Evolutionary conservation across 2,329 filamentous ascomycete species (phyloP), one percentile per base, ranked within the genome.

Genomic region (Botrytis porri): DNA sequence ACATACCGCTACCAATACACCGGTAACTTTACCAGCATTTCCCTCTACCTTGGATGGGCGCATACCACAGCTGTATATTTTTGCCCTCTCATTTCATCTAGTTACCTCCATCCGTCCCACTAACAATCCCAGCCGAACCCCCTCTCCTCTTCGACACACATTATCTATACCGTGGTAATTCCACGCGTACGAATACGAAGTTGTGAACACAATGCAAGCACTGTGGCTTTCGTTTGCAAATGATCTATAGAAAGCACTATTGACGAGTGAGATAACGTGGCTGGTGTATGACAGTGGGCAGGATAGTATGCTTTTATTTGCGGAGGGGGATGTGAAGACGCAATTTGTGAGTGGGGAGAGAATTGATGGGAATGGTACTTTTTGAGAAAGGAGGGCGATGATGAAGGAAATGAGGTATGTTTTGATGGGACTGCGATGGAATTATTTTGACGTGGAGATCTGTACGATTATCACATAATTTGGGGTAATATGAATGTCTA

Each of bases 21-120:
- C 22, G 80, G 80, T 10, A 77, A 79, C 61, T 82, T 81, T 67
- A 75, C 78, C 18, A 81, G 81, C 64, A 77, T 81, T 65, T 77
- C 75, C 10, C 81, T 60, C 12, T 72, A 3, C 51, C 75, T 1
- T 78, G 75, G 77, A 39, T 79, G 70, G 80, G 80, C 4, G 79
- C 81, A 4, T 82, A 79, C 73, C 80, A 82, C 69, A 69, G 65
- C 65, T 57, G 65, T 69, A 69, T 39, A 48, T n/a, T 57, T 7
- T 32, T 29, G 4, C 29, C 35, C 12, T 18, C 22, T 22, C 37
- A 7, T 25, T 48, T 20, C 43, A 18, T 22, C 5, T n/a, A 1
- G 10, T 20, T 4, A 22, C 7, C 18, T 39, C 5, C 9, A 64
- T 25, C 8, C 3, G 1, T n/a, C 48, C 25, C 20, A 69, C 25